phyloP scores from a whole-genome alignment of 257 asterid species.

The Asclepias syriaca region DNA sequence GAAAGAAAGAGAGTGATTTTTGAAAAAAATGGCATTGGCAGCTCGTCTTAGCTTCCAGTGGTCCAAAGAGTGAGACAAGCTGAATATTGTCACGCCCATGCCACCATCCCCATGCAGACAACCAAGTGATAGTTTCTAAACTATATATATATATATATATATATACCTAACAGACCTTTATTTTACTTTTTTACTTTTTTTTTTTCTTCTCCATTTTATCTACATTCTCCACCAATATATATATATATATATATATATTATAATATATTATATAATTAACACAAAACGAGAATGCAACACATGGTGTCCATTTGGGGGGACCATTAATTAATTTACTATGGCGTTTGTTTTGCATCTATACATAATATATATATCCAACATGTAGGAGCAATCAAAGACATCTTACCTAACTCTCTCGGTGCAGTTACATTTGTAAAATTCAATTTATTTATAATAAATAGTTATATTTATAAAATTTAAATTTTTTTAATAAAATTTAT shows the following conservation, averaged over 20 bases:
- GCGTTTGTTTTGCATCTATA: neutral
- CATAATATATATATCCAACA: neutral
- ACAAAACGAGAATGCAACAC: slow-evolving; percentile 24
- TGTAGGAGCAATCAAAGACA: neutral
- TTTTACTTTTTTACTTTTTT: neutral
- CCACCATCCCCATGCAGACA: slow-evolving; percentile 42
- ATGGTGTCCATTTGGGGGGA: slow-evolving; percentile 26
- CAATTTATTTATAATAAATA: too few species aligned
- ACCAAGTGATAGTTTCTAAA: slow-evolving; percentile 24
- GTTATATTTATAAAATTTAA: too few species aligned
- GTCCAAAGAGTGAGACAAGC: slow-evolving; percentile 61
- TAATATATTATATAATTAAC: neutral
- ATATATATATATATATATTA: neutral
- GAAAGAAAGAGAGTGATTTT: too few species aligned
- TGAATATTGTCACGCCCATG: slow-evolving; percentile 48
- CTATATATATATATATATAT: neutral
- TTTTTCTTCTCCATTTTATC: neutral
- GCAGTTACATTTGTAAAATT: too few species aligned
- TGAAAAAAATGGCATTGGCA: slow-evolving; percentile 19
- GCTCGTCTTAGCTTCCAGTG: slow-evolving; percentile 23
- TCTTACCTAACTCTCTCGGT: slow-evolving; percentile 3
- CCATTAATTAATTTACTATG: slow-evolving; percentile 7
- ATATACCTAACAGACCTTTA: slow-evolving; percentile 20
- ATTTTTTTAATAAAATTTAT: too few species aligned
- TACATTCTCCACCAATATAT: neutral